Percentiles rank a stretch among this genome's conserved stretches.
These are phyloP conservation scores for Penicillium robsamsonii DNA, from an alignment of 495 filamentous ascomycete genomes.

Conservation along the genomic window DNA sequence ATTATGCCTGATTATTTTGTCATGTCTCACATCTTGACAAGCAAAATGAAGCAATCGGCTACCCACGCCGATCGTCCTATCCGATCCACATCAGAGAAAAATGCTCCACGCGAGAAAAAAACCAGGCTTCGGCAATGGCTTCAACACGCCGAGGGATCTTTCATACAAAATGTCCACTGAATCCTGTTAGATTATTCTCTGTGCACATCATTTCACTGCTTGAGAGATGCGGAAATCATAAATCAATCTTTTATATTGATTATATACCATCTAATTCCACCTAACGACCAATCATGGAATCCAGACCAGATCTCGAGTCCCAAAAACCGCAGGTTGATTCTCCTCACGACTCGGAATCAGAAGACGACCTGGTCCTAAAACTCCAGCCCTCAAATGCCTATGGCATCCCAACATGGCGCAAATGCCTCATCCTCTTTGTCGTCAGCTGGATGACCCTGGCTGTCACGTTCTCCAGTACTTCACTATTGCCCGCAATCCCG, in stretches of 20 bases:
- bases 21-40: not conserved
- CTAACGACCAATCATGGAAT: slow-evolving; percentile 2
- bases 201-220: not conserved
- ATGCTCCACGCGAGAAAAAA: not conserved
- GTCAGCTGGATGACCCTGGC: slow-evolving; percentile 46
- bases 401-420: slow-evolving; percentile 38
- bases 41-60: not conserved
- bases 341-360: slow-evolving; percentile 21
- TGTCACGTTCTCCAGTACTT: slow-evolving; percentile 45
- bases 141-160: slow-evolving; percentile 9
- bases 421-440: slow-evolving; percentile 44
- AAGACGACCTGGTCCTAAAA: slow-evolving; percentile 15
- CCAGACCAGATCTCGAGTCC: slow-evolving; percentile 20
- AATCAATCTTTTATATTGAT: not conserved
- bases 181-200: not conserved
- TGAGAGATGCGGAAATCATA: not conserved
- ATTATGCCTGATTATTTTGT: not conserved
- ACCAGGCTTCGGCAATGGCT: slow-evolving; percentile 7
- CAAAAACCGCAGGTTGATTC: slow-evolving; percentile 24
- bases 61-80: not conserved
- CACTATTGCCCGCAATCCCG: slow-evolving; percentile 40
- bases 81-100: slow-evolving; percentile 4
- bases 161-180: slow-evolving; percentile 9
- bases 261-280: not conserved
- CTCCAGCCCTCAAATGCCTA: slow-evolving; percentile 23